Evolutionary conservation across 1,139 yeast genomes (phyloP), one percentile per base, ranked within the genome.

Genomic region (Meyerozyma sp.): DNA sequence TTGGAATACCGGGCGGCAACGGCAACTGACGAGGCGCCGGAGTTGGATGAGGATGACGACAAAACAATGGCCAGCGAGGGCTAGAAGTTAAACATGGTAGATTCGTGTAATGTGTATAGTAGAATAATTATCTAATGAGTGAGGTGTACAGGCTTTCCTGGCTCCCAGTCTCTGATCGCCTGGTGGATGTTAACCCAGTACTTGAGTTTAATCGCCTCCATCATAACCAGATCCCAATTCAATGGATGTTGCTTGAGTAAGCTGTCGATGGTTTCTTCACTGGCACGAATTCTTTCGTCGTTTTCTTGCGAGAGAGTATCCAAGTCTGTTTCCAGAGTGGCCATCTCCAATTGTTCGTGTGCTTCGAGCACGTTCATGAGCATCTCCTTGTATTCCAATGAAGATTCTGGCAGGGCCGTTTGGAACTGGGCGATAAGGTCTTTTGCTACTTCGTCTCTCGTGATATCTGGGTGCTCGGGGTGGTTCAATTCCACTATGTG

Each of bases 171-270:
- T 52, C 78, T 79, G 39, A 90, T 76, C 5, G 88, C 91, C 40
- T 75, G 76, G 42, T 79, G 80, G 36, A 91, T 81, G 57, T 87
- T 90, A 40, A 75, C 76, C 95, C 96, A 91, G 59, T 90, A 93
- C 58, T 87, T 87, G 49, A 93, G 65, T 50, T 78, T 76, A 26
- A 89, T 79, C 1, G 95, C 84, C 47, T 82, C 81, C 47, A 76
- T 64, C 46, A 84, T 79, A 23, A 94, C 84, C 1, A 60, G 57
- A 20, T 79, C 76, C 72, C 82, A 76, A 3, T 46, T 48, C 2
- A 61, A 47, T 20, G 75, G 79, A 44, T 49, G 35, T 2, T 73
- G 57, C 10, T 54, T 45, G 25, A 71, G 47, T n/a, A 66, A 47
- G 10, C 46, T 25, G 11, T 68, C 65, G 27, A 77, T 61, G 4